Evolutionary conservation across 306 rosid species (phyloP), one percentile per base, ranked within the genome.

Genomic region (Pachyrhizus erosus): DNA sequence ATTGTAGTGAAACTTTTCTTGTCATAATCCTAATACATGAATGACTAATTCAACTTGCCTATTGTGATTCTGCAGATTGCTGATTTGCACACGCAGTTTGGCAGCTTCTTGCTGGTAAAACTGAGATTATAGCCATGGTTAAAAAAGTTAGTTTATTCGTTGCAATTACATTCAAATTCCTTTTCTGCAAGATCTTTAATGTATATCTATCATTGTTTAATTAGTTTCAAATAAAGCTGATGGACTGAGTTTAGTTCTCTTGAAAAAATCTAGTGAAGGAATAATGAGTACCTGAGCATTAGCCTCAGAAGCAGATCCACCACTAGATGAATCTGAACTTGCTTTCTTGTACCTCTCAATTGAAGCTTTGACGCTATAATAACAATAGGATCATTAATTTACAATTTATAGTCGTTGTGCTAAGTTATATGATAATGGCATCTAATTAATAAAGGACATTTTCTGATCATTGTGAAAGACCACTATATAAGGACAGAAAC

Each of bases 331-430:
- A 88, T 91, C 97, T 29, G 97, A 86, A 23, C 81, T 77, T 40
- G 95, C 96, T 83, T 91, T 93, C 87, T 93, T 95, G 94, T 95
- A 95, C 90, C 98, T 92, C 18, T 89, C 97, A 86, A 95, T 90
- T 27, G 98, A 90, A 37, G 83, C 90, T 82, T 88, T 91, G 9
- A 93, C 98, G 57, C 98, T 95, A 87, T 83, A 76, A 82, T 20
- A 66, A 68, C 55, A 51, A 43, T 23, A 83, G 33, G 18, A 20
- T 21, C 21, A 18, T 52, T n/a, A n/a, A n/a, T n/a, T 60, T 20
- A 46, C 86, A 77, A 65, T n/a, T 82, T 70, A 75, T 67, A 10
- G 57, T 82, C 54, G 5, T 34, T 34, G 39, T 34, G 39, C 39
- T 34, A 34, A 5, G 39, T 34, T 6, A 4, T 34, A 34, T 34